A percentile compares a stretch with the other conserved stretches of the same genome.
phyloP scores from a whole-genome alignment of 805 yeast species.

The Candida tibetensis region DNA sequence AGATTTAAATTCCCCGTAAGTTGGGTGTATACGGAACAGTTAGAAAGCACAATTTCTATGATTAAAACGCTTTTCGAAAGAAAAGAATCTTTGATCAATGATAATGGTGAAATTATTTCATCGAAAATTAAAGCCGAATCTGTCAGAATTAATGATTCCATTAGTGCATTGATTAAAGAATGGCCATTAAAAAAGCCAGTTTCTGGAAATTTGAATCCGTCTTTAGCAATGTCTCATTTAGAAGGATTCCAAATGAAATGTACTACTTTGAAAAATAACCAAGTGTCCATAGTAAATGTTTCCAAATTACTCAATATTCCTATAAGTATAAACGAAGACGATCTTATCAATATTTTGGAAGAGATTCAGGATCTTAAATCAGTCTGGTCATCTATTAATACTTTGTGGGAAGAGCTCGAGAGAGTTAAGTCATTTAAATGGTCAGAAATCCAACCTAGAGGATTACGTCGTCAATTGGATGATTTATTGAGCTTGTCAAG shows the following conservation, averaged over 20 bases:
- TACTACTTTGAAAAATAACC: conserved; percentile 5
- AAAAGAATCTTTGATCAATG: conserved; percentile 37
- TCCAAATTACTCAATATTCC: conserved; percentile 33
- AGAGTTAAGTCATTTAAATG: conserved; percentile 45
- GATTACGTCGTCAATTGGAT: conserved; percentile 49
- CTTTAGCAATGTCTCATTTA: conserved; percentile 41
- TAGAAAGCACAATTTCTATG: conserved; percentile 47
- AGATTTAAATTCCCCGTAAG: conserved; percentile 47
- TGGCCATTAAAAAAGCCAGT: conserved; percentile 54
- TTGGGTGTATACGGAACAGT: conserved; percentile 64
- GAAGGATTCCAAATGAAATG: conserved; percentile 21
- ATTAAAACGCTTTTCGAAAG: conserved; percentile 35
- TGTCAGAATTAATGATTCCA: conserved; percentile 29
- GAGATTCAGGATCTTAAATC: conserved; percentile 56
- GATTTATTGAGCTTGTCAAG: conserved; percentile 45
- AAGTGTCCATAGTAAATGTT: conserved; percentile 19
- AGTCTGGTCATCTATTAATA: conserved; percentile 63
- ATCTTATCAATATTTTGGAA: conserved; percentile 30
- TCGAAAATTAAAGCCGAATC: conserved; percentile 43
- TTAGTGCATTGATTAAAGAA: conserved; percentile 26
- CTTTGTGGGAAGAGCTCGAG: conserved; percentile 47
- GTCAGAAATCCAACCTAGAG: conserved; percentile 45
- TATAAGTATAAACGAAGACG: conserved; percentile 18
- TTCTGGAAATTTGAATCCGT: conserved; percentile 40
- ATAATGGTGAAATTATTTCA: conserved; percentile 40